Evolutionary conservation across 2,329 filamentous ascomycete genomes (phyloP), one percentile per base, ranked within the genome.

Genomic region (Aspergillus uvarum): DNA sequence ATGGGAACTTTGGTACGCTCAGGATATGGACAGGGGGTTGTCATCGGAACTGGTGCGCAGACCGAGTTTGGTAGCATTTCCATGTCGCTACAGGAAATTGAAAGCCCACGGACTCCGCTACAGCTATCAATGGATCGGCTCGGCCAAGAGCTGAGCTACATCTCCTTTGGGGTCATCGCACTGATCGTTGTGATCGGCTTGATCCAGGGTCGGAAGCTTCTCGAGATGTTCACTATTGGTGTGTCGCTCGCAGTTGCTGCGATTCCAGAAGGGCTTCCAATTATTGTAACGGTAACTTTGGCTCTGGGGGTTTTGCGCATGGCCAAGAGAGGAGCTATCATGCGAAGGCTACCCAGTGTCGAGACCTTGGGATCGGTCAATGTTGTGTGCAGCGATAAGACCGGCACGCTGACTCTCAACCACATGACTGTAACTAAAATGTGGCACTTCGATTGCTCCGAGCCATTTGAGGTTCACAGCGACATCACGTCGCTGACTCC

Each of bases 381-480:
- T 70, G 93, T 99, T n/a, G 92, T 99, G 6, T 99, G 96, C 80
- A 97, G 92, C 67, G 95, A 99, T 81, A 99, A 99, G 80, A 99
- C 95, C 48, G 92, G 94, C 32, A 99, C 95, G 1, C 80, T 99
- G 62, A 99, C 95, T 0, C 92, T 93, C 73, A 99, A 98, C 73
- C 95, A 99, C 73, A 98, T 99, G 95, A 96, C 95, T 0, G 92
- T 92, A 0, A 93, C 92, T 16, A 96, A 95, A 72, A 88, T 99
- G 81, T 99, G 95, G 95, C 91, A 94, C 73, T 96, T 96, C 74
- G 91, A 92, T 65, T 84, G 85, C 48, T 66, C 76, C 5, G 74
- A 79, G 58, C 83, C 86, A 6, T 80, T 86, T 38, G 83, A 87
- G 55, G 80, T 88, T 10, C 80, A 81, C 58, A 81, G 80, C 64